Percentiles rank a stretch among this genome's conserved stretches.
These are phyloP conservation scores for Halteria grandinella DNA, from an alignment of 73 alveolate species.

Conservation along the genomic window DNA sequence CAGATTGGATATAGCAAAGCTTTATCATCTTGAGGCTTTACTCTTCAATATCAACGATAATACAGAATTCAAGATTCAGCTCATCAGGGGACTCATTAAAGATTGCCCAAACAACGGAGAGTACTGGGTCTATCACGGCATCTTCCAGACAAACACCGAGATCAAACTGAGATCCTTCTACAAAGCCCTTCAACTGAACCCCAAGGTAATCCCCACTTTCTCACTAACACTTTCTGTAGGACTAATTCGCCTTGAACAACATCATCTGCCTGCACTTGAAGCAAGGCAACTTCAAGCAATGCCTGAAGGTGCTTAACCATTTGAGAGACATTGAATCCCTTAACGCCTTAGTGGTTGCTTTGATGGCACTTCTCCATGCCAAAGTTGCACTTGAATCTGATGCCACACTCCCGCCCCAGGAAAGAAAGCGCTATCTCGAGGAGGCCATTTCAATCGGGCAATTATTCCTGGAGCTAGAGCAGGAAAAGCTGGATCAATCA, in stretches of 20 bases:
- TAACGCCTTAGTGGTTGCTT: slow-evolving; percentile 2
- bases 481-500: neutral
- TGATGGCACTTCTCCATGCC: neutral
- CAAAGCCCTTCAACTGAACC: slow-evolving; percentile 4
- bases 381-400: slow-evolving; percentile 11
- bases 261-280: neutral
- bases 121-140: slow-evolving; percentile 33
- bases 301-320: neutral
- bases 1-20: neutral
- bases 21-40: neutral
- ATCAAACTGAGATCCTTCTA: neutral
- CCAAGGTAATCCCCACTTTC: neutral
- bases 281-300: neutral
- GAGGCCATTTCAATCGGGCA: slow-evolving; percentile 27
- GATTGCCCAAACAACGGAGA: neutral
- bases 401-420: neutral
- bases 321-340: slow-evolving; percentile 7
- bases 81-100: neutral
- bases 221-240: slow-evolving; percentile 13
- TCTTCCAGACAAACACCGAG: neutral
- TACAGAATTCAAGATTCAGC: neutral
- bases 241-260: slow-evolving; percentile 42
- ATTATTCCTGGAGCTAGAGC: slow-evolving; percentile 22
- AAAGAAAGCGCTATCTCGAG: neutral
- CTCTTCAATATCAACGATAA: neutral